Percentiles rank a stretch among this genome's conserved stretches.
phyloP scores from a whole-genome alignment of 1,284 basidiomycete species.

The Sanghuangporus baumii region DNA sequence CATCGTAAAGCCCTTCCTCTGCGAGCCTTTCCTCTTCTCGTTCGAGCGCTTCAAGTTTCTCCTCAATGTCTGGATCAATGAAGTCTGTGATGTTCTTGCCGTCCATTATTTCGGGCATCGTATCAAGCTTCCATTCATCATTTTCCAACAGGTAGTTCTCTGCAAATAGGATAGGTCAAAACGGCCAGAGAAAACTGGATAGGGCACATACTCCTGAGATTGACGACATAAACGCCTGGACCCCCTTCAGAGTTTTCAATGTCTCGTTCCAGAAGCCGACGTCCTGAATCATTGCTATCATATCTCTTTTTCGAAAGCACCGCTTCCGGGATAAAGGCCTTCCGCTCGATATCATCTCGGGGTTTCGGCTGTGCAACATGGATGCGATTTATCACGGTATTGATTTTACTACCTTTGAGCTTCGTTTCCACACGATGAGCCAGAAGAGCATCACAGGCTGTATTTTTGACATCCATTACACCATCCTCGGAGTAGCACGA shows the following conservation, averaged over 20 bases:
- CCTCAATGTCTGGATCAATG: conserved; percentile 97
- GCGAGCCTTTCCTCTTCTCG: conserved; percentile 93
- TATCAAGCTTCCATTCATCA: conserved; percentile 94
- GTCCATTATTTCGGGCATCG: conserved; percentile 94
- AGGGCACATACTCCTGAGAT: conserved; percentile 68
- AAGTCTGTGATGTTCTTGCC: conserved; percentile 99
- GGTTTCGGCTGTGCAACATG: conserved; percentile 89
- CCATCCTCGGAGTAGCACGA: conserved; percentile 95
- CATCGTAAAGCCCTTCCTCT: conserved; percentile 93
- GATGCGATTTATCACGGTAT: conserved; percentile 87
- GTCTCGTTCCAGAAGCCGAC: conserved; percentile 69
- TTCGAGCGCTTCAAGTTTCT: conserved; percentile 96
- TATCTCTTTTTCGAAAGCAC: conserved; percentile 77
- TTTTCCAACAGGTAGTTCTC: conserved; percentile 90
- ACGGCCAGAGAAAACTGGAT: conserved; percentile 2
- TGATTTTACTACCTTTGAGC: conserved; percentile 89
- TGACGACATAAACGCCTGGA: conserved; percentile 86
- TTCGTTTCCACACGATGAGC: conserved; percentile 91
- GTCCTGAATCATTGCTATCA: conserved; percentile 79
- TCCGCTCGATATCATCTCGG: conserved; percentile 79
- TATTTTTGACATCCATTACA: conserved; percentile 91
- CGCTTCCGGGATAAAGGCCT: conserved; percentile 82
- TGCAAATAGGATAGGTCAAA: conserved; percentile 29
- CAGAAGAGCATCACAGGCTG: conserved; percentile 87
- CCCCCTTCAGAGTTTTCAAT: conserved; percentile 81